These are phyloP conservation scores for Candida berthetii DNA, from an alignment of 805 yeast genomes.

Conservation along the genomic window DNA sequence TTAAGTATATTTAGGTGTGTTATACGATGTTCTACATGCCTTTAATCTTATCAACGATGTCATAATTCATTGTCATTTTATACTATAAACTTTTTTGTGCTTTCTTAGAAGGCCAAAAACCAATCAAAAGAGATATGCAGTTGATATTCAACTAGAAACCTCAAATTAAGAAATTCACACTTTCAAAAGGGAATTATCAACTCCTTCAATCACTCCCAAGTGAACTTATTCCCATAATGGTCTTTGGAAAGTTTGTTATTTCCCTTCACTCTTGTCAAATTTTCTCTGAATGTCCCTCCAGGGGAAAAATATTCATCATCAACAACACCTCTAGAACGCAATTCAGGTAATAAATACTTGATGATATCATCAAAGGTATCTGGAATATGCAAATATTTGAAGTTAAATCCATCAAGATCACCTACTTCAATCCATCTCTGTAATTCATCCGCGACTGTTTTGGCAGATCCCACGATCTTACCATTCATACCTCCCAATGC, in stretches of 20 bases:
- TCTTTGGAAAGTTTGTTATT: neutral
- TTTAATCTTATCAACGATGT: too few relatives aligned
- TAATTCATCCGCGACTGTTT: slow-evolving; percentile 33
- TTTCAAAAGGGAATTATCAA: too few relatives aligned
- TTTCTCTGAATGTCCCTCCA: neutral
- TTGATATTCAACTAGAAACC: too few relatives aligned
- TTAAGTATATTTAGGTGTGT: too few relatives aligned
- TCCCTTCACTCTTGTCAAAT: neutral
- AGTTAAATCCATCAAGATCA: slow-evolving; percentile 38
- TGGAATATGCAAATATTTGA: slow-evolving; percentile 32
- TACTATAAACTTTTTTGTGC: too few relatives aligned
- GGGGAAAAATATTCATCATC: neutral
- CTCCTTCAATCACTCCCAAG: neutral
- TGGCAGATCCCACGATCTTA: slow-evolving; percentile 25
- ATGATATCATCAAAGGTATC: slow-evolving; percentile 34
- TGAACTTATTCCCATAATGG: neutral
- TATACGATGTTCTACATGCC: too few relatives aligned
- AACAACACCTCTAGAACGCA: slow-evolving; percentile 25
- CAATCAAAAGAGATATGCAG: too few relatives aligned
- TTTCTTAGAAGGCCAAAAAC: too few relatives aligned
- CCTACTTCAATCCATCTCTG: slow-evolving; percentile 33
- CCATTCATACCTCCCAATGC: slow-evolving; percentile 27
- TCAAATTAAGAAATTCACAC: too few relatives aligned
- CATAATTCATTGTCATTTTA: too few relatives aligned
- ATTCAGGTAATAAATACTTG: slow-evolving; percentile 30